Evolutionary conservation across 139 green algal species (phyloP), one percentile per base, ranked within the genome.

Genomic region (Chlorella sorokiniana): DNA sequence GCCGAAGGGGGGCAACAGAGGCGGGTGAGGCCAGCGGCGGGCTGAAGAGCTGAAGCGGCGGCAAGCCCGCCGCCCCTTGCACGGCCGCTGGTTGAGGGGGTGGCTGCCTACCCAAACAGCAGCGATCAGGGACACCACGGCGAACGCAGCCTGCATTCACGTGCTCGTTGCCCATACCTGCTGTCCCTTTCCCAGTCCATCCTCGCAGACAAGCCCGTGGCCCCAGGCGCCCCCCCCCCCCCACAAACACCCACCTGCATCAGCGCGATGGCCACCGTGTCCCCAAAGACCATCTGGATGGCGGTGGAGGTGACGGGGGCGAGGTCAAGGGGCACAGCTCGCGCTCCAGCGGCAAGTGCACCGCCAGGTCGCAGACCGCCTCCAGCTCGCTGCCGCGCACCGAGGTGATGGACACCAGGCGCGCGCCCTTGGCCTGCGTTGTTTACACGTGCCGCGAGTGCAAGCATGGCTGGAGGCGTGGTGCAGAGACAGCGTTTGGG

Each of bases 271-370:
- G 88, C 89, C n/a, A 91, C 79, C 1, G 89, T 93, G 85, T 93
- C 90, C 31, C 90, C 90, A 48, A 93, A 93, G 1, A 93, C 68
- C 87, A 93, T 91, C 75, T 93, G 90, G 45, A 92, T 87, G 67
- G 86, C 83, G 1, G 90, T 92, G 72, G 82, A 89, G 23, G 90
- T 93, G 45, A 93, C 90, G 22, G 90, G 90, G 0, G 90, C 90
- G 44, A 93, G 75, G 68, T 93, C 87, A 54, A 93, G 51, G 90
- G 90, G 85, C 90, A 93, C 72, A 93, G 87, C 90, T 93, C 90
- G 25, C 90, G 74, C 59, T 90, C 79, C 48, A 93, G 78, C 1
- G 90, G 90, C 42, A 94, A 83, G 61, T 84, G 65, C 23, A 94
- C 78, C 44, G 83, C 62, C 75, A 91, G 79, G 81, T 94, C 81